These are phyloP conservation scores for Monosporascus sp. DNA, from an alignment of 2,329 filamentous ascomycete species.

Conservation along the genomic window DNA sequence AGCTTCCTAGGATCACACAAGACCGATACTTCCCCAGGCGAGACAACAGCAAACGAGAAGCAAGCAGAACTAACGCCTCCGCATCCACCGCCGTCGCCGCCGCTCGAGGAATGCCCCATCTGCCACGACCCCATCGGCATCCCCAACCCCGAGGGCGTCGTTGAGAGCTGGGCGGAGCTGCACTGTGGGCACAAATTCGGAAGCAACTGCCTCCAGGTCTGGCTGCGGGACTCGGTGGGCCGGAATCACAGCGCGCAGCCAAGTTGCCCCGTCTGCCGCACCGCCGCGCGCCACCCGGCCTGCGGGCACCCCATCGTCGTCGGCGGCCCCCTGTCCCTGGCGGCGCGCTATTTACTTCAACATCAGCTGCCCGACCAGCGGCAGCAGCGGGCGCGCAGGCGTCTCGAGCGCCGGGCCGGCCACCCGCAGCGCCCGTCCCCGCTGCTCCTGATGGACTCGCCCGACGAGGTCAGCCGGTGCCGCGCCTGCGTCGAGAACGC, in stretches of 20 bases:
- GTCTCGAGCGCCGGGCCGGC: slow-evolving; percentile 16
- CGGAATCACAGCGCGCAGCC: slow-evolving; percentile 26
- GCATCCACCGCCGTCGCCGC: slow-evolving; percentile 11
- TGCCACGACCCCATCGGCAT: slow-evolving; percentile 37
- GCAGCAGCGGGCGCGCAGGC: slow-evolving; percentile 11
- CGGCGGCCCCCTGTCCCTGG: neutral
- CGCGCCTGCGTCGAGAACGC: slow-evolving; percentile 18
- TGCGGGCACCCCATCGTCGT: slow-evolving; percentile 22
- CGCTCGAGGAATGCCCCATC: slow-evolving; percentile 33
- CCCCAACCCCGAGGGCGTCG: slow-evolving; percentile 29
- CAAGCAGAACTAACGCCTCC: slow-evolving; percentile 9
- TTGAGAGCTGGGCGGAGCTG: slow-evolving; percentile 34
- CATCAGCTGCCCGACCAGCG: slow-evolving; percentile 1
- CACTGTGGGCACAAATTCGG: slow-evolving; percentile 40
- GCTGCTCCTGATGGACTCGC: slow-evolving; percentile 1
- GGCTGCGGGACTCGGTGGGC: slow-evolving; percentile 31
- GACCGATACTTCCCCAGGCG: neutral
- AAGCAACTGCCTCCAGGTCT: slow-evolving; percentile 36
- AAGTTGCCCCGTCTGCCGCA: slow-evolving; percentile 36
- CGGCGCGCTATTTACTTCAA: neutral
- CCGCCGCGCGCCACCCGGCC: slow-evolving; percentile 20
- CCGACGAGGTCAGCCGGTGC: slow-evolving; percentile 24
- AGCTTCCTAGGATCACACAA: neutral
- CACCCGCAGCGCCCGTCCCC: slow-evolving; percentile 13
- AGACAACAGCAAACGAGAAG: no score